phyloP scores from a whole-genome alignment of 495 filamentous ascomycete species.

The Talaromyces proteolyticus region DNA sequence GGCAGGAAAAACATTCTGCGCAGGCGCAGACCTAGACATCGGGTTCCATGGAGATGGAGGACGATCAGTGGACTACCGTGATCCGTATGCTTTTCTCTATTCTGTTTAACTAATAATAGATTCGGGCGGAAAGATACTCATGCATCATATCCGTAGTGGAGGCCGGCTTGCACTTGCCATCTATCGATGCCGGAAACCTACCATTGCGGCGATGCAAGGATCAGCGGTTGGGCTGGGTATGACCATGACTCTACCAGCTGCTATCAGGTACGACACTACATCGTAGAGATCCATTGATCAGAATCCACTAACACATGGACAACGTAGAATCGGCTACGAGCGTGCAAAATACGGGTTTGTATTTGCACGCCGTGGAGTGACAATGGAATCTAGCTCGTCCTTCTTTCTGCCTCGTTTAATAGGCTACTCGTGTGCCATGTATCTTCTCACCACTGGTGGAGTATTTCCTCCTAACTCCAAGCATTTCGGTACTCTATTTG shows the following conservation, averaged over 20 bases:
- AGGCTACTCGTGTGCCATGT: constrained; percentile 49
- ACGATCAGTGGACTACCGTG: too few species aligned
- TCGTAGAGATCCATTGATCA: too few species aligned
- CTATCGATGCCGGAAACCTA: constrained; percentile 55
- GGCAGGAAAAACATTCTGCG: constrained; percentile 56
- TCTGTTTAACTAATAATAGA: too few species aligned
- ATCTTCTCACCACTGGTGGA: constrained; percentile 35
- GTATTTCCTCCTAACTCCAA: constrained; percentile 24
- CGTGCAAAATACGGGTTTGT: constrained; percentile 58
- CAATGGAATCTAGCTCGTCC: constrained; percentile 57
- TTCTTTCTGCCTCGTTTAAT: constrained; percentile 60
- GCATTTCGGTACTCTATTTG: constrained; percentile 46
- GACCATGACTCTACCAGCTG: constrained; percentile 60
- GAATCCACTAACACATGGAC: too few species aligned
- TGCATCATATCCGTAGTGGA: constrained; percentile 14
- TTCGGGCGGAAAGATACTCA: constrained; percentile 1
- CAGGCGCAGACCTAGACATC: constrained; percentile 59
- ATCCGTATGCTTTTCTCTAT: too few species aligned
- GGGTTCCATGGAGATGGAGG: constrained; percentile 45
- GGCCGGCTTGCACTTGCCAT: constrained; percentile 50
- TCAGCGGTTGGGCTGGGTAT: constrained; percentile 62
- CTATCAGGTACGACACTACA: constrained; percentile 37
- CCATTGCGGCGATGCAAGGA: constrained; percentile 60
- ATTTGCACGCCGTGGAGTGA: constrained; percentile 54
- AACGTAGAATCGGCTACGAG: constrained; percentile 40